phyloP scores from a whole-genome alignment of 306 rosid species.

The Ceratonia siliqua region DNA sequence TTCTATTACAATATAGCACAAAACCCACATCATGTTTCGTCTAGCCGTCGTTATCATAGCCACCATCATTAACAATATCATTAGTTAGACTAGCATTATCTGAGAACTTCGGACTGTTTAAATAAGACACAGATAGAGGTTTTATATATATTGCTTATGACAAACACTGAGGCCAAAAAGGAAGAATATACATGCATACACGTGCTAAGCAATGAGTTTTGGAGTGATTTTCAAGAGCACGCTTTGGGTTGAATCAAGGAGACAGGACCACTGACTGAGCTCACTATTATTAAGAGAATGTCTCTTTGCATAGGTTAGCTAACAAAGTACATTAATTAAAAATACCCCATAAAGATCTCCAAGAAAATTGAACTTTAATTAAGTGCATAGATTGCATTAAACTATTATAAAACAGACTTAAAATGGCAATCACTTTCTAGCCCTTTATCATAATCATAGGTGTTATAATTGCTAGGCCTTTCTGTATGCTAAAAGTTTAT shows the following conservation, averaged over 20 bases:
- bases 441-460: constrained; percentile 78
- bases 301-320: constrained; percentile 67
- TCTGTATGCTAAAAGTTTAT: constrained; percentile 48
- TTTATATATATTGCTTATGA: constrained; percentile 31
- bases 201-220: constrained; percentile 81
- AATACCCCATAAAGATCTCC: constrained; percentile 34
- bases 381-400: constrained; percentile 42
- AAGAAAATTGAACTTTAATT: constrained; percentile 45
- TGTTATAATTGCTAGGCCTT: constrained; percentile 74
- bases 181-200: constrained; percentile 56
- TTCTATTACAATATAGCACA: neutral
- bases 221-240: constrained; percentile 87
- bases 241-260: constrained; percentile 99
- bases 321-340: constrained; percentile 26
- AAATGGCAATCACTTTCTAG: constrained; percentile 52
- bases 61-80: constrained; percentile 72
- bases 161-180: constrained; percentile 51
- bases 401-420: constrained; percentile 32
- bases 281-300: constrained; percentile 83
- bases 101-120: constrained; percentile 25
- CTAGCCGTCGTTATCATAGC: constrained; percentile 48
- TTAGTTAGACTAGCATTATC: constrained; percentile 42
- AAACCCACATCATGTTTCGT: constrained; percentile 34
- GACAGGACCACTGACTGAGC: constrained; percentile 88
- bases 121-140: constrained; percentile 26